Evolutionary conservation across 495 filamentous ascomycete genomes (phyloP).

Genomic region (Neurospora pannonica): DNA sequence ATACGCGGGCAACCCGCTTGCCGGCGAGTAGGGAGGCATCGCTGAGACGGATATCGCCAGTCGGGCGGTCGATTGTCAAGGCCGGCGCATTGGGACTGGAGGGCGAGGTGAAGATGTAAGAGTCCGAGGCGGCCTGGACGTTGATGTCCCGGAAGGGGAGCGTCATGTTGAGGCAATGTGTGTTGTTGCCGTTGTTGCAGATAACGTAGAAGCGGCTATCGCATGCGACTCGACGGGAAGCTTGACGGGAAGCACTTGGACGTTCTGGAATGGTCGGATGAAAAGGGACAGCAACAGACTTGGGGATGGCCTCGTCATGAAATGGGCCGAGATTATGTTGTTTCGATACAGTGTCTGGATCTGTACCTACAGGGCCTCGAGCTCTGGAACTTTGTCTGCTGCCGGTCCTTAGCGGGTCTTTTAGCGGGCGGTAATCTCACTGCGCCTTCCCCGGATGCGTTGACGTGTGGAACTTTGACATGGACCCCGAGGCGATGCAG

Average conservation of each 20-base stretch:
- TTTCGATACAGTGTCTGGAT: neutral
- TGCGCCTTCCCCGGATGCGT: neutral
- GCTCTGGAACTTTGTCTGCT: neutral
- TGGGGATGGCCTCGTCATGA: neutral
- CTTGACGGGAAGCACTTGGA: neutral
- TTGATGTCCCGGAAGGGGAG: slow-evolving; percentile 95
- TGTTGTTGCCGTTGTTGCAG: neutral
- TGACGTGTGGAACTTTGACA: neutral
- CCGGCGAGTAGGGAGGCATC: slow-evolving; percentile 64
- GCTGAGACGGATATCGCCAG: slow-evolving; percentile 79
- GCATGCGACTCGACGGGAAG: neutral
- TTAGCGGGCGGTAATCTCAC: neutral
- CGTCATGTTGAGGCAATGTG: slow-evolving; percentile 29
- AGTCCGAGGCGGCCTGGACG: slow-evolving; percentile 77
- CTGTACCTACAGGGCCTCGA: neutral
- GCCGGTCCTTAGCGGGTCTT: neutral
- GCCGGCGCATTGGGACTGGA: slow-evolving; percentile 82
- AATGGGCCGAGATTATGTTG: neutral
- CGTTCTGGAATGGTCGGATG: neutral
- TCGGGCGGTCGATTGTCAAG: slow-evolving; percentile 80
- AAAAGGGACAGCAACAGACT: neutral
- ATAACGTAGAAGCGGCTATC: neutral
- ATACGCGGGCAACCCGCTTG: slow-evolving; percentile 64
- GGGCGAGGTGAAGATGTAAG: slow-evolving; percentile 94
- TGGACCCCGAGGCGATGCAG: neutral